Evolutionary conservation across 2,329 filamentous ascomycete genomes (phyloP), one percentile per base, ranked within the genome.

Genomic region (Madurella mycetomatis): DNA sequence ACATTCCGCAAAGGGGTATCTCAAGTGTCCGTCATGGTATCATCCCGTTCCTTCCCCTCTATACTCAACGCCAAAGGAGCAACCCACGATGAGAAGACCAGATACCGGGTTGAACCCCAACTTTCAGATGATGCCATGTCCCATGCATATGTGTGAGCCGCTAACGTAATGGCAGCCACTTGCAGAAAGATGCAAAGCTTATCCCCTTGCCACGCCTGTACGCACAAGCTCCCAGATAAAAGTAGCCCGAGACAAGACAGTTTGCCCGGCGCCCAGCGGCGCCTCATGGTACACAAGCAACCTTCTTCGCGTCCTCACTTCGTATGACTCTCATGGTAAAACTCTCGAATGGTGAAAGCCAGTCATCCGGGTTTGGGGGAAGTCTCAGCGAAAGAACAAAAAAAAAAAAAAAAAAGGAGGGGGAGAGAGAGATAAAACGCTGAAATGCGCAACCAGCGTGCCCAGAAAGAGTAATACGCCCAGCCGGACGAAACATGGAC

Each of bases 1-100:
- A 58, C 58, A 47, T 3, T 42, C 53, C 49, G 40, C 55, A 51
- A 55, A 55, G 45, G 56, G 56, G 58, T 58, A 60, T 60, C 53
- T 52, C 53, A 45, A 48, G 53, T 49, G 48, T 53, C 44, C 48
- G 39, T 46, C 45, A 46, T 47, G 40, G 41, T 54, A 46, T 49
- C 51, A 44, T 53, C 42, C 30, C 17, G 47, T 41, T 47, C 42
- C 4, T 5, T 13, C 34, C 48, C 47, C 51, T 48, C 37, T 52
- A 56, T 30, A 39, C 43, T 37, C 43, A 54, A 56, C 54, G 51
- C 56, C 53, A 46, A 56, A 53, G 47, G 34, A 40, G 9, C 25
- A 25, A 25, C 7, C 7, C 25, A 40, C 18, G 17, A 34, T 18
- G 41, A 51, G 17, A 54, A 37, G 25, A 31, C 15, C 18, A 12